phyloP scores from a whole-genome alignment of 805 yeast species.

The Candida boleticola region DNA sequence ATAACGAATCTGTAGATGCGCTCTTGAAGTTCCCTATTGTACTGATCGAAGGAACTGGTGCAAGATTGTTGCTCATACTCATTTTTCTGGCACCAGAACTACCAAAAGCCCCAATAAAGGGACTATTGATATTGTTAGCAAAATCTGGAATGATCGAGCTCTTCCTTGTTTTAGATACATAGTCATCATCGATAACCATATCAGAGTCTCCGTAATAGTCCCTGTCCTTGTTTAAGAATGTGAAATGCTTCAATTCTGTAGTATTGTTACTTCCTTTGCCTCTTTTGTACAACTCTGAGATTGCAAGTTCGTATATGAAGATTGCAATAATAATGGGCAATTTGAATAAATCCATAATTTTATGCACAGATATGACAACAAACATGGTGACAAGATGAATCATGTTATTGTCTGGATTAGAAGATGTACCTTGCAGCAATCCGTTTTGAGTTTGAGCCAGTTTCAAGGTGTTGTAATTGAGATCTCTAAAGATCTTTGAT shows the following conservation, averaged over 20 bases:
- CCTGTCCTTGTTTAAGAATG: constrained; percentile 30
- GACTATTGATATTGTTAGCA: neutral
- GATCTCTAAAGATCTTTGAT: constrained; percentile 19
- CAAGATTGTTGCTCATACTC: constrained; percentile 10
- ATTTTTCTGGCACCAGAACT: neutral
- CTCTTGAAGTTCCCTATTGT: constrained; percentile 35
- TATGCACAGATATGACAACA: neutral
- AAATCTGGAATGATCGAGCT: constrained; percentile 17
- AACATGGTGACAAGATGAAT: neutral
- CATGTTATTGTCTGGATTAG: constrained; percentile 3
- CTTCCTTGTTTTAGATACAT: constrained; percentile 18
- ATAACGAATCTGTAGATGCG: constrained; percentile 38
- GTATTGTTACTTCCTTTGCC: constrained; percentile 1
- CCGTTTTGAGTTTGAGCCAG: constrained; percentile 2
- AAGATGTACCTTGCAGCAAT: too few relatives aligned
- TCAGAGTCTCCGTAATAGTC: constrained; percentile 23
- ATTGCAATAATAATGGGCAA: constrained; percentile 34
- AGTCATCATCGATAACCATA: constrained; percentile 19
- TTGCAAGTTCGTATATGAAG: constrained; percentile 29
- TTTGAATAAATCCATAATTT: constrained; percentile 27
- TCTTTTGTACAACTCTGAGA: constrained; percentile 19
- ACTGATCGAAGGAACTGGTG: constrained; percentile 29
- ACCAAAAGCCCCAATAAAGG: neutral
- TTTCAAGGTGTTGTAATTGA: constrained; percentile 5
- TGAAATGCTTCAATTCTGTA: constrained; percentile 28